These are phyloP conservation scores for Sphagnum tenellum DNA, from an alignment of 225 moss, liverwort and hornwort genomes.

Conservation along the genomic window DNA sequence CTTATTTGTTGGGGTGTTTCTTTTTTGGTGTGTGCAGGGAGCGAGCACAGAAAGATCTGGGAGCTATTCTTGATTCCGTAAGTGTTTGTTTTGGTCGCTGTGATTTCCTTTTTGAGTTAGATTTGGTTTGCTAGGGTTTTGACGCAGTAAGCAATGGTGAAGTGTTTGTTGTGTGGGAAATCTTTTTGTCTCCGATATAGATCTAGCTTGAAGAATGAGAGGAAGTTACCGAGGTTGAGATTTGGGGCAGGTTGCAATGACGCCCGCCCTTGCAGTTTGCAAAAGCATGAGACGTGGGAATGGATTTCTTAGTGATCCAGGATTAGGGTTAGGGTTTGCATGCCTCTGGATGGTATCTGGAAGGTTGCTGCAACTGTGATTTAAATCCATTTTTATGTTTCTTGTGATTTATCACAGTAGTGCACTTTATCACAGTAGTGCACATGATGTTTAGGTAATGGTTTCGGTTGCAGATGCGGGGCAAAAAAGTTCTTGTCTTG, in stretches of 20 bases:
- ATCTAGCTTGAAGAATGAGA: no score
- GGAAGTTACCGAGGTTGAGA: no score
- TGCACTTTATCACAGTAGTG: neutral
- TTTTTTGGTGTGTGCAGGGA: constrained; percentile 38
- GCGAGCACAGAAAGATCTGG: constrained; percentile 77
- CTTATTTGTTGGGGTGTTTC: constrained; percentile 1
- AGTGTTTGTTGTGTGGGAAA: no score
- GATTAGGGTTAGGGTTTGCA: no score
- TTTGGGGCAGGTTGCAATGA: no score
- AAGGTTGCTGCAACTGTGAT: neutral
- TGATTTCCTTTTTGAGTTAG: neutral
- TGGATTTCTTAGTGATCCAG: no score
- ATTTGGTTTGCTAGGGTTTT: no score
- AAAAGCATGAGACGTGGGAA: no score
- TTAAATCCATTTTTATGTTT: neutral
- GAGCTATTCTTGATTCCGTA: constrained; percentile 74
- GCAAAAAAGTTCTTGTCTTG: constrained; percentile 84
- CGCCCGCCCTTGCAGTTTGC: no score
- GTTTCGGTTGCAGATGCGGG: constrained; percentile 45
- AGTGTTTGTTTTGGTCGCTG: constrained; percentile 8
- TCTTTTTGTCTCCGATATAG: no score
- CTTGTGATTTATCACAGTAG: neutral
- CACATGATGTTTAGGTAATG: neutral
- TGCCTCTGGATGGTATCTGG: no score
- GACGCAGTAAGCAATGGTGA: no score